phyloP scores from a whole-genome alignment of 2,329 filamentous ascomycete species.

The Zymoseptoria brevis region DNA sequence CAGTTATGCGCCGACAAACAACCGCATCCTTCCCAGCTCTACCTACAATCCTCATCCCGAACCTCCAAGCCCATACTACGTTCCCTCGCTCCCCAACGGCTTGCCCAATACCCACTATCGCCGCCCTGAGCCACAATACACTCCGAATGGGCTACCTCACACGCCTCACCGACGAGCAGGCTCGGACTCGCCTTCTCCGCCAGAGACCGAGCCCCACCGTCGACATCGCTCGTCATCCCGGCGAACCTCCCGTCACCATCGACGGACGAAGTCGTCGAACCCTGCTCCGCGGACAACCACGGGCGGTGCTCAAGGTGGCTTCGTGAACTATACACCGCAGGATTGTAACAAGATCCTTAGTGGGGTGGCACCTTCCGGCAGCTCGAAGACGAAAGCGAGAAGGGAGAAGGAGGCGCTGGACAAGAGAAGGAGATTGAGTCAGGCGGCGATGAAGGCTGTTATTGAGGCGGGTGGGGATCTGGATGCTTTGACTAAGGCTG shows the following conservation, averaged over 20 bases:
- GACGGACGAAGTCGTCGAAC: conserved; percentile 23
- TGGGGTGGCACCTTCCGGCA: conserved; percentile 85
- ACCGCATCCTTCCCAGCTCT: conserved; percentile 7
- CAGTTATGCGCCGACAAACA: conserved; percentile 12
- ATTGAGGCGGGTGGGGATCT: conserved; percentile 62
- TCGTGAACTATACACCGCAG: conserved; percentile 83
- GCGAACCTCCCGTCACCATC: conserved; percentile 18
- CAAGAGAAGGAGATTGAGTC: conserved; percentile 58
- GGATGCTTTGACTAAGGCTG: conserved; percentile 36
- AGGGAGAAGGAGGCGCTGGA: conserved; percentile 82
- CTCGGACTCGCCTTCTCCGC: conserved; percentile 20
- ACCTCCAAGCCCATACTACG: conserved; percentile 11
- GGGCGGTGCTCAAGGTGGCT: conserved; percentile 46
- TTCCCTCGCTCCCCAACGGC: conserved; percentile 21
- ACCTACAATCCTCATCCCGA: conserved; percentile 9
- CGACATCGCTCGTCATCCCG: conserved; percentile 16
- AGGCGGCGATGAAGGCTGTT: conserved; percentile 61
- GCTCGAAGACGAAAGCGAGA: conserved; percentile 87
- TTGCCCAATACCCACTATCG: conserved; percentile 13
- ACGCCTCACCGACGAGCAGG: conserved; percentile 17
- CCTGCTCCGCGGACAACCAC: conserved; percentile 21
- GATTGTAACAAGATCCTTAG: conserved; percentile 74
- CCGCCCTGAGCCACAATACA: conserved; percentile 2
- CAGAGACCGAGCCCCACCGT: conserved; percentile 19
- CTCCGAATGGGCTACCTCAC: conserved; percentile 5